These are phyloP conservation scores for Plasmopara halstedii DNA, from an alignment of 352 stramenopile genomes.

Conservation along the genomic window DNA sequence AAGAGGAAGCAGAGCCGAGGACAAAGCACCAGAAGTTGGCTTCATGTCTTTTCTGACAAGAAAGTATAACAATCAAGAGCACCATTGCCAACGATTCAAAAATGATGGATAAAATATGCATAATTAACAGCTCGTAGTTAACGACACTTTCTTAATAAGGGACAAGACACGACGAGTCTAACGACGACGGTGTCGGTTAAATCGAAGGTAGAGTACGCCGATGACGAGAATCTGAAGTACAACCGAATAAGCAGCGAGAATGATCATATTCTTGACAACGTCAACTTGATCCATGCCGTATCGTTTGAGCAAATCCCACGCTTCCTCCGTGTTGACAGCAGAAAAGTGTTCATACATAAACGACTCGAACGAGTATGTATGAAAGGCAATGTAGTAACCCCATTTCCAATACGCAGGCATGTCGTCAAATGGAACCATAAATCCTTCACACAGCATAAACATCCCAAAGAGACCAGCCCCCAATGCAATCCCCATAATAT, in stretches of 20 bases:
- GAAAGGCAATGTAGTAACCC: conserved; percentile 83
- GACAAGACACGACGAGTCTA: too few relatives aligned
- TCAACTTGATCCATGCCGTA: conserved; percentile 61
- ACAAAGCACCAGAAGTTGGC: too few relatives aligned
- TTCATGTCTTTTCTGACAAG: too few relatives aligned
- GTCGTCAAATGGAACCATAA: conserved; percentile 56
- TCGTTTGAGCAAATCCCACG: conserved; percentile 22
- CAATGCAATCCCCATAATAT: conserved; percentile 83
- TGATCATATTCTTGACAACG: conserved; percentile 43
- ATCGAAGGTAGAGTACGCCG: conserved; percentile 30
- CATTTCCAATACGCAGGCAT: conserved; percentile 78
- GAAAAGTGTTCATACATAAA: conserved; percentile 85
- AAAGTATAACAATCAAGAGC: too few relatives aligned
- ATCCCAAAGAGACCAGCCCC: conserved; percentile 77
- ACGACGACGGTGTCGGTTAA: conserved; percentile 25
- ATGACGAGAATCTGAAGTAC: conserved; percentile 45
- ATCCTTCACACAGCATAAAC: conserved; percentile 85
- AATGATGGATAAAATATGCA: too few relatives aligned
- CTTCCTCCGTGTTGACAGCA: conserved; percentile 11
- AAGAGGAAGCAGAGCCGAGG: too few relatives aligned
- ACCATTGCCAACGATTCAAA: too few relatives aligned
- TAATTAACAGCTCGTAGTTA: too few relatives aligned
- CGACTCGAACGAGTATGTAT: conserved; percentile 80
- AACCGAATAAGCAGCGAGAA: conserved; percentile 40
- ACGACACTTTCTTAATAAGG: too few relatives aligned